phyloP scores from a whole-genome alignment of 2,329 filamentous ascomycete genomes.

The Cladosporium sp. region DNA sequence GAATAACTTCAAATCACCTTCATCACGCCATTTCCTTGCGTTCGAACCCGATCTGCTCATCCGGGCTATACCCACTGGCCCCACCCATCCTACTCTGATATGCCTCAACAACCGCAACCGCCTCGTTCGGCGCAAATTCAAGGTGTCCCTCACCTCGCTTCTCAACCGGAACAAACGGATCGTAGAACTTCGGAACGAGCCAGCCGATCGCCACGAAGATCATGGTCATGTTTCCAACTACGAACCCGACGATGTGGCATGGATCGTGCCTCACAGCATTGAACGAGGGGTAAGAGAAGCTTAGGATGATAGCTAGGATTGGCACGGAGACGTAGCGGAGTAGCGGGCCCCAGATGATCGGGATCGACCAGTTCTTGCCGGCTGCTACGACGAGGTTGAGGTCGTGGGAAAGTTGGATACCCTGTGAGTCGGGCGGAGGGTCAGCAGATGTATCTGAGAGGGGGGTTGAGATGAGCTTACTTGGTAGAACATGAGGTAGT shows the following conservation, averaged over 20 bases:
- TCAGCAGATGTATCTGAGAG: neutral
- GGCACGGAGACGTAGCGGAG: constrained; percentile 50
- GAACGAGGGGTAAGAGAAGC: constrained; percentile 51
- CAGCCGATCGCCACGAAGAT: constrained; percentile 47
- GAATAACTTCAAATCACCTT: neutral
- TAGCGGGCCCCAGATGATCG: constrained; percentile 48
- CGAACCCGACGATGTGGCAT: constrained; percentile 49
- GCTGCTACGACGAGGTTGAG: constrained; percentile 52
- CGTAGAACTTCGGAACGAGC: constrained; percentile 52
- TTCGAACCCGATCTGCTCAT: neutral
- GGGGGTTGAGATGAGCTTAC: constrained; percentile 35
- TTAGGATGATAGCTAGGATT: constrained; percentile 49
- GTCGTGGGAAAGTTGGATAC: constrained; percentile 53
- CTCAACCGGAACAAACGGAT: constrained; percentile 47
- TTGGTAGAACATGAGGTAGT: constrained; percentile 56
- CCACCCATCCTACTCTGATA: neutral
- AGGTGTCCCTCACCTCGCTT: constrained; percentile 43
- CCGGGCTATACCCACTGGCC: neutral
- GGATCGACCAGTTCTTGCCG: constrained; percentile 55
- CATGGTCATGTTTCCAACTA: constrained; percentile 45
- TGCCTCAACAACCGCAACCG: neutral
- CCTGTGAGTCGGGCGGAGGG: constrained; percentile 32
- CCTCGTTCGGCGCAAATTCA: constrained; percentile 1
- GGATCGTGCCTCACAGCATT: constrained; percentile 47
- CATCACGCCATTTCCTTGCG: neutral